Conservation (phyloP, 495 filamentous ascomycete species). For the Penicillium verhagenii region DNA sequence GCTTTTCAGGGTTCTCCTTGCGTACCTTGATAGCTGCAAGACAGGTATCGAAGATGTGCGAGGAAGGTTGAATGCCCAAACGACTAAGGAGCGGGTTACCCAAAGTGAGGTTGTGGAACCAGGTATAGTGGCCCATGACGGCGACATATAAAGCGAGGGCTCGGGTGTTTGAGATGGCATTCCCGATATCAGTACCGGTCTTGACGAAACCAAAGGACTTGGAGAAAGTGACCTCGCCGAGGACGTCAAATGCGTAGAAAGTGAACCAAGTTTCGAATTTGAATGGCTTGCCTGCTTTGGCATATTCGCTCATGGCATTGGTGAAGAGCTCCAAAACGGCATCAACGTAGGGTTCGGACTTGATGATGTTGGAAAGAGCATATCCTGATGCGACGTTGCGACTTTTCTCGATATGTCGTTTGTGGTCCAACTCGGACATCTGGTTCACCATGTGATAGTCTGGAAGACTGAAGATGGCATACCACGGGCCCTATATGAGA, state of each 20-base stretch:
- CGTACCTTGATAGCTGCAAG: conserved; percentile 38
- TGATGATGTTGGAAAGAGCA: conserved; percentile 39
- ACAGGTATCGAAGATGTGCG: conserved; percentile 44
- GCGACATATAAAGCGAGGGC: conserved; percentile 34
- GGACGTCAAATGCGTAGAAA: conserved; percentile 47
- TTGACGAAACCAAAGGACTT: conserved; percentile 44
- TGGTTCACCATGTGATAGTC: conserved; percentile 44
- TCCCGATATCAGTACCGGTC: conserved; percentile 37
- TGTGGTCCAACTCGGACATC: conserved; percentile 42
- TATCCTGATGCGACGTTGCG: conserved; percentile 39
- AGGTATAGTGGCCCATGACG: conserved; percentile 39
- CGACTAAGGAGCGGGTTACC: conserved; percentile 43
- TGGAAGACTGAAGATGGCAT: conserved; percentile 32
- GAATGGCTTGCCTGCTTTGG: conserved; percentile 21
- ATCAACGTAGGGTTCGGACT: conserved; percentile 40
- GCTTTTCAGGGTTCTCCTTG: conserved; percentile 31
- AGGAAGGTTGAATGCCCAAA: conserved; percentile 37
- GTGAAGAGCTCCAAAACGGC: conserved; percentile 29
- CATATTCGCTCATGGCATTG: conserved; percentile 27
- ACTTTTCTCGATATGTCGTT: conserved; percentile 29
- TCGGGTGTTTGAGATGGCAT: conserved; percentile 41
- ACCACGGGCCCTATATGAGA: conserved; percentile 26
- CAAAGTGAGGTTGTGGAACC: conserved; percentile 37
- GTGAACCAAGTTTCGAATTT: conserved; percentile 47
- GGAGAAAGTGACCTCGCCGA: conserved; percentile 44